Conservation (phyloP, 331 rosid genomes). For the Malus hybrid region DNA sequence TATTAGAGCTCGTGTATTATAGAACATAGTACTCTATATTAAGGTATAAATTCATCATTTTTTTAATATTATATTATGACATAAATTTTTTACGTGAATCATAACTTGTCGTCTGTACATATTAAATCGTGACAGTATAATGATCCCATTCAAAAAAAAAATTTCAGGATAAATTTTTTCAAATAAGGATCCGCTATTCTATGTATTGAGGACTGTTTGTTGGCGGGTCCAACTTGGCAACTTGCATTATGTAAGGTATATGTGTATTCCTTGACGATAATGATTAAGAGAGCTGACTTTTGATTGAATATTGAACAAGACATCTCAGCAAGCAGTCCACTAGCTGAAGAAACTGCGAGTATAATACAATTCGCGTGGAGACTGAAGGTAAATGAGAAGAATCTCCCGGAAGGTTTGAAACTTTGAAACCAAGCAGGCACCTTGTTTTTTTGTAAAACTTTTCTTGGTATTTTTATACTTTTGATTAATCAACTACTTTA, state of each 20-base stretch:
- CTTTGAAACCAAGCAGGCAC: neutral
- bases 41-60: too few species aligned
- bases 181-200: neutral
- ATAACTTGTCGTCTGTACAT: neutral
- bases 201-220: neutral
- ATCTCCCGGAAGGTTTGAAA: neutral
- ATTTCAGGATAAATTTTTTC: too few species aligned
- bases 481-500: too few species aligned
- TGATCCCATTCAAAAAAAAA: neutral
- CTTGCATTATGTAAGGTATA: neutral
- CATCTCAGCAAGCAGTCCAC: conserved; percentile 3
- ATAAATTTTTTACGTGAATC: too few species aligned
- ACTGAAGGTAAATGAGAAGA: neutral
- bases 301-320: neutral
- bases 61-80: too few species aligned
- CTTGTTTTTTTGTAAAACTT: too few species aligned
- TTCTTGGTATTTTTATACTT: too few species aligned
- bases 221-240: neutral
- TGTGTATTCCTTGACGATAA: neutral
- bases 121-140: too few species aligned
- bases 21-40: too few species aligned
- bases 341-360: neutral
- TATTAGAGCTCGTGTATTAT: too few species aligned
- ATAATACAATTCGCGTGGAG: neutral
- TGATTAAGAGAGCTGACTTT: neutral